Base-by-base conservation (phyloP, 108 stramenopile species). In the Fragilariopsis cylindrus region DNA sequence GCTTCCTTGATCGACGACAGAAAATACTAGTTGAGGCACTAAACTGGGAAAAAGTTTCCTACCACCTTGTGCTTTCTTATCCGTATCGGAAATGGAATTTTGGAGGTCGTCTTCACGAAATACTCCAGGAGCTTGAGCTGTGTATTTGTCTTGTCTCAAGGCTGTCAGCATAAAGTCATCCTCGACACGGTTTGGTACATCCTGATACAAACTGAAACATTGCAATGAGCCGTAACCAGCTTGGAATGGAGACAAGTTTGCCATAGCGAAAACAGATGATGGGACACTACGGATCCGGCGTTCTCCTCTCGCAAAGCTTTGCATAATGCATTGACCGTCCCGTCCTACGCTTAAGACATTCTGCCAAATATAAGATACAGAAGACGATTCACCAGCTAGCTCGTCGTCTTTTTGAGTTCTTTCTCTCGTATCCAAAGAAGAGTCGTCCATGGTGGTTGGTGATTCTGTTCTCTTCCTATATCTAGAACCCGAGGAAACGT, bases 241-340 rank as follows among this genome's bases (percentile, higher is more conserved):
- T 75, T 92, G 91, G 76, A 92, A 94, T 5, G 93, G 90, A 7
- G 93, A 92, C 30, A 92, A 72, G 60, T 90, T 92, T n/a, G 93
- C 91, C 71, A 94, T 80, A 39, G 93, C 87, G 75, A 94, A 90
- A 15, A 88, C 84, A 40, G 91, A 89, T 15, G 82, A 85, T 4
- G 93, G 91, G 16, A 94, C 89, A 19, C 81, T 57, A 7, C 80
- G 81, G 39, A 92, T 90, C 16, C 89, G 90, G 11, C 84, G 76
- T 41, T 90, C 86, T 48, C 87, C 85, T 63, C 81, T 63, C 3
- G 82, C 82, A 64, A 94, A 90, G 75, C 87, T 85, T 60, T 95
- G 94, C 18, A 92, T 45, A 13, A 92, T 79, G 53, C 89, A 91
- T 68, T 80, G 83, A 0, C 93, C 93, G 76, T 95, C 93, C 18